Percentiles rank a stretch among this genome's conserved stretches.
These are phyloP conservation scores for Picocystis salinarum DNA, from an alignment of 139 green algal species.

Conservation along the genomic window DNA sequence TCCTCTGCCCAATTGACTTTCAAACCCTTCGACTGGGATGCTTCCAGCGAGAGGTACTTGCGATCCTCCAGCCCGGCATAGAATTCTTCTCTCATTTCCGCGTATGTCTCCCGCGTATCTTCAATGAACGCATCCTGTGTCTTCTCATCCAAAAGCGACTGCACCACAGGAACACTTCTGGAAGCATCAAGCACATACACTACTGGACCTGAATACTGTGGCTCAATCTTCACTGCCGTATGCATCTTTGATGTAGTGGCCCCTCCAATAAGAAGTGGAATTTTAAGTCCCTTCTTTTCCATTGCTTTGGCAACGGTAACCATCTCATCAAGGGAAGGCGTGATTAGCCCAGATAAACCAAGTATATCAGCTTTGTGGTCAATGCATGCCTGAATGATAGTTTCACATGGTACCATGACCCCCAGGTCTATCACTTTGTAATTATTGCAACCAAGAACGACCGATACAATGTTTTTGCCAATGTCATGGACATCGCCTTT, in stretches of 20 bases:
- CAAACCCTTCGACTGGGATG: conserved; percentile 17
- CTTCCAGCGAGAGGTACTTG: conserved; percentile 50
- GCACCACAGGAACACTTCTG: conserved; percentile 71
- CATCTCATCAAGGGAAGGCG: conserved; percentile 93
- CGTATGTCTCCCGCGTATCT: conserved; percentile 80
- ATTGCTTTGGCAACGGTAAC: conserved; percentile 88
- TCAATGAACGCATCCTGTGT: conserved; percentile 39
- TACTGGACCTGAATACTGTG: conserved; percentile 61
- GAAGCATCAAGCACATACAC: conserved; percentile 93
- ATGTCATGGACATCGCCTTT: conserved; percentile 99
- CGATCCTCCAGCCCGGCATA: conserved; percentile 86
- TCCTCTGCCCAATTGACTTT: conserved; percentile 68
- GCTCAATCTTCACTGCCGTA: conserved; percentile 93
- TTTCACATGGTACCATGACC: conserved; percentile 90
- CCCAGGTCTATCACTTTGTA: conserved; percentile 95
- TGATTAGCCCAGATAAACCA: conserved; percentile 93
- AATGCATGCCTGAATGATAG: conserved; percentile 69
- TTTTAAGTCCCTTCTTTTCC: conserved; percentile 71
- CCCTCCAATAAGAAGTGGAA: conserved; percentile 86
- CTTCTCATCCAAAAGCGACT: conserved; percentile 62
- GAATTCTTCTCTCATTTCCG: conserved; percentile 86
- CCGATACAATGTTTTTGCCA: conserved; percentile 97
- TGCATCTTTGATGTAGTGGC: conserved; percentile 96
- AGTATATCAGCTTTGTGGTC: conserved; percentile 62
- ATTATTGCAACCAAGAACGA: conserved; percentile 99